Conservation (phyloP, 192 early-diverging fungal species). For the Glomus cerebriforme region DNA sequence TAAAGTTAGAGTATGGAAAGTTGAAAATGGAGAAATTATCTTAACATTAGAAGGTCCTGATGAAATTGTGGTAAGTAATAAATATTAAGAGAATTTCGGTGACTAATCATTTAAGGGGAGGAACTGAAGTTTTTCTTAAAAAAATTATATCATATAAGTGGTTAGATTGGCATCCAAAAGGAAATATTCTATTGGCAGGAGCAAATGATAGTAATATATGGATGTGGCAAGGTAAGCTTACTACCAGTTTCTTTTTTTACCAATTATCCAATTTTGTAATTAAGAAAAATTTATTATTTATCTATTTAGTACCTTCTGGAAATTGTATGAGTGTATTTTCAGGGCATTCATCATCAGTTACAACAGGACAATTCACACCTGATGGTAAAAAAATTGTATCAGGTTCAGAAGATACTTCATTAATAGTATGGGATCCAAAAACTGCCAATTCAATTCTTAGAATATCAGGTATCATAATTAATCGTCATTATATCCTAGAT, state of each 20-base stretch:
- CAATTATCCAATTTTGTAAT: no score
- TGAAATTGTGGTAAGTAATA: conserved; percentile 78
- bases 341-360: conserved; percentile 82
- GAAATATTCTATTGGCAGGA: conserved; percentile 88
- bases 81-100: no score
- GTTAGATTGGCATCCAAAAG: conserved; percentile 96
- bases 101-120: no score
- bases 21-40: conserved; percentile 62
- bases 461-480: conserved; percentile 47
- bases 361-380: conserved; percentile 87
- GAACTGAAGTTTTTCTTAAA: no score
- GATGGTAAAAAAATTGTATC: conserved; percentile 88
- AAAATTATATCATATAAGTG: conserved; percentile 53
- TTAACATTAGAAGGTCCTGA: conserved; percentile 81
- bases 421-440: conserved; percentile 95
- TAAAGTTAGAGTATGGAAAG: conserved; percentile 74
- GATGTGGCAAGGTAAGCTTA: conserved; percentile 80
- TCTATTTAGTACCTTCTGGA: conserved; percentile 67
- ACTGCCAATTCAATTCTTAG: conserved; percentile 66
- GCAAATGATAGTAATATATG: conserved; percentile 86
- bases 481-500: not conserved
- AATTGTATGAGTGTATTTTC: conserved; percentile 93
- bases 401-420: conserved; percentile 78
- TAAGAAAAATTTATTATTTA: no score
- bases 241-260: no score